Evolutionary conservation across 306 rosid genomes (phyloP), one percentile per base, ranked within the genome.

Genomic region (Prunus armeniaca): DNA sequence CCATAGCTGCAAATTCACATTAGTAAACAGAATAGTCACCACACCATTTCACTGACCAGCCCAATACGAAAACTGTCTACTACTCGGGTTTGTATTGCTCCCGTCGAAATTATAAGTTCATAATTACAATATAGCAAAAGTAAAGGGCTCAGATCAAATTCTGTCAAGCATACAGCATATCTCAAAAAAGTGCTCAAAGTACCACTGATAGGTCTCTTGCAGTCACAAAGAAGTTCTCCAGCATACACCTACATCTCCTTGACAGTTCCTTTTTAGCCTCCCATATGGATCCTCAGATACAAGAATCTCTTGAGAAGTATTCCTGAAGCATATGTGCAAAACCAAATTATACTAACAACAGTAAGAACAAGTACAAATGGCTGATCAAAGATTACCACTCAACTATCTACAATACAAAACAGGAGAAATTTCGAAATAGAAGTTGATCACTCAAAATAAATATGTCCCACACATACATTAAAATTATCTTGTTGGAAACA

Each of bases 161-260:
- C 13, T 14, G 72, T 14, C 32, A 47, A 13, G 45, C 43, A 78
- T 43, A 73, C 78, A 13, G 32, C 43, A 78, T 52, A 73, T 82
- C 66, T 51, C 67, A 68, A 73, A 61, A 20, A 82, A 43, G 41
- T 15, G 75, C 64, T 63, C 71, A 13, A 32, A n/a, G 65, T 80
- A 76, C 30, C 28, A 80, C 47, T 34, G 73, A 71, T 30, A 69
- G 28, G 28, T 75, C 63, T 66, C 56, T 66, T 60, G 47, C 76
- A 72, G 72, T 82, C 82, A 51, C 60, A 51, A 68, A 20, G 67
- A 66, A 76, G 63, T 38, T 38, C 9, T 8, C 54, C 20, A 78
- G 67, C 76, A 17, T 58, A 27, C 62, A n/a, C 28, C 50, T 73
- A 27, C 76, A 82, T 54, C 69, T 82, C 77, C 45, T 6, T 27